These are phyloP conservation scores for Metarhizium sp. DNA, from an alignment of 2,329 filamentous ascomycete species.

Conservation along the genomic window DNA sequence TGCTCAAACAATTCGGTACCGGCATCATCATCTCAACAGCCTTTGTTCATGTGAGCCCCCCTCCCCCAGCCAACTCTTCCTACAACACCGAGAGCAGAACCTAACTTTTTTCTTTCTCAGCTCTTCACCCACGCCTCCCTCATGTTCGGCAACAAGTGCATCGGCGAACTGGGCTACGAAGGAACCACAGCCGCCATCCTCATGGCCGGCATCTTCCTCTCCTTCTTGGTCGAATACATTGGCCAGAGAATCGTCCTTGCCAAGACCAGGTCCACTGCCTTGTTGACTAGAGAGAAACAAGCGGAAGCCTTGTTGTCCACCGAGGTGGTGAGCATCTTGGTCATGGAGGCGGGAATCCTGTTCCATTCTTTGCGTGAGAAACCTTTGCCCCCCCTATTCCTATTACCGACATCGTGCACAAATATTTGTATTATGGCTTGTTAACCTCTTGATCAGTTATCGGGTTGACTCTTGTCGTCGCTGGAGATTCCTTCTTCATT, in stretches of 20 bases:
- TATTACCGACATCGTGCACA: background rate
- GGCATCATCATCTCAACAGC: constrained; percentile 65
- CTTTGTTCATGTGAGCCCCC: constrained; percentile 50
- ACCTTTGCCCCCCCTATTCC: background rate
- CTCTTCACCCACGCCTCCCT: constrained; percentile 63
- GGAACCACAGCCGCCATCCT: constrained; percentile 59
- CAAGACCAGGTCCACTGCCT: constrained; percentile 19
- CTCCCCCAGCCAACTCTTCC: background rate
- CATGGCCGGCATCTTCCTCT: constrained; percentile 65
- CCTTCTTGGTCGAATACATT: constrained; percentile 61
- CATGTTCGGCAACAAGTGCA: constrained; percentile 63
- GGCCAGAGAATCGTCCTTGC: constrained; percentile 48
- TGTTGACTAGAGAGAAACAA: constrained; percentile 15
- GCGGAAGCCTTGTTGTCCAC: constrained; percentile 20
- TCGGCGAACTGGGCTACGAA: constrained; percentile 59
- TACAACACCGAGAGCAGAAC: too few species aligned
- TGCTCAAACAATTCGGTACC: constrained; percentile 66
- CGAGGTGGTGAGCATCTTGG: constrained; percentile 51
- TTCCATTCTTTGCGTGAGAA: constrained; percentile 61
- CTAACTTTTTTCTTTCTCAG: constrained; percentile 25
- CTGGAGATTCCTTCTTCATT: constrained; percentile 45
- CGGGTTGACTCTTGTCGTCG: constrained; percentile 53
- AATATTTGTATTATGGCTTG: background rate
- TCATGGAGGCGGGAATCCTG: constrained; percentile 65
- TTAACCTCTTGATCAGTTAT: constrained; percentile 35